Conservation (phyloP, 345 rosid species). For the Euphorbia tirucalli region DNA sequence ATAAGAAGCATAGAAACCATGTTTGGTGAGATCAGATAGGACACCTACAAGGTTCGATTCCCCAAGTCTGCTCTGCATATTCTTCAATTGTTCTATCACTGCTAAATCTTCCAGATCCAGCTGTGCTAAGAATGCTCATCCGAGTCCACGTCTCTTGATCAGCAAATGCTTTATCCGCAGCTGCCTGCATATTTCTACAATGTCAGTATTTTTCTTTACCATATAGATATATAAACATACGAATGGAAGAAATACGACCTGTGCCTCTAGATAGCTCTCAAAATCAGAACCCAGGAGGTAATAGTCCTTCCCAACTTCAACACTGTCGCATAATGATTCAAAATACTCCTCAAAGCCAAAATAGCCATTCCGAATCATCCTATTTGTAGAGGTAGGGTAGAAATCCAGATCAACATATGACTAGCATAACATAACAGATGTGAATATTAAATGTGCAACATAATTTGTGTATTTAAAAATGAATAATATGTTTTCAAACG, state of each 20-base stretch:
- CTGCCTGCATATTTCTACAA: slow-evolving; percentile 32
- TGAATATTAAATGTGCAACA: not conserved
- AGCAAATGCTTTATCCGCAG: slow-evolving; percentile 45
- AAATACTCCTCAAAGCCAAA: slow-evolving; percentile 41
- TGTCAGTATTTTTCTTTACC: not conserved
- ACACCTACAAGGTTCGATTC: slow-evolving; percentile 37
- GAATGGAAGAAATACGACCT: slow-evolving; percentile 20
- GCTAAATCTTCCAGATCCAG: slow-evolving; percentile 45
- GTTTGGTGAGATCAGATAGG: slow-evolving; percentile 20
- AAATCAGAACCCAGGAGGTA: slow-evolving; percentile 44
- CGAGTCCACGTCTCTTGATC: slow-evolving; percentile 44
- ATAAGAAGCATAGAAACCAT: not conserved
- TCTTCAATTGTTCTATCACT: slow-evolving; percentile 43
- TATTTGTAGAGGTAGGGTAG: not conserved
- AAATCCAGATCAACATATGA: not conserved
- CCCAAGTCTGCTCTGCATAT: slow-evolving; percentile 44
- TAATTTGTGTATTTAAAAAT: not conserved
- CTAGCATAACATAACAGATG: not conserved
- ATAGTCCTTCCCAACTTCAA: slow-evolving; percentile 36
- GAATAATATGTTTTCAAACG: not conserved
- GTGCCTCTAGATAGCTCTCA: slow-evolving; percentile 41
- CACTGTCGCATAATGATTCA: slow-evolving; percentile 37
- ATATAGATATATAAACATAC: not conserved
- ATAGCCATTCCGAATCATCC: slow-evolving; percentile 45
- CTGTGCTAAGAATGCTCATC: slow-evolving; percentile 47